Evolutionary conservation across 2,329 filamentous ascomycete genomes (phyloP).

Genomic region (Colletotrichum brevisporum): DNA sequence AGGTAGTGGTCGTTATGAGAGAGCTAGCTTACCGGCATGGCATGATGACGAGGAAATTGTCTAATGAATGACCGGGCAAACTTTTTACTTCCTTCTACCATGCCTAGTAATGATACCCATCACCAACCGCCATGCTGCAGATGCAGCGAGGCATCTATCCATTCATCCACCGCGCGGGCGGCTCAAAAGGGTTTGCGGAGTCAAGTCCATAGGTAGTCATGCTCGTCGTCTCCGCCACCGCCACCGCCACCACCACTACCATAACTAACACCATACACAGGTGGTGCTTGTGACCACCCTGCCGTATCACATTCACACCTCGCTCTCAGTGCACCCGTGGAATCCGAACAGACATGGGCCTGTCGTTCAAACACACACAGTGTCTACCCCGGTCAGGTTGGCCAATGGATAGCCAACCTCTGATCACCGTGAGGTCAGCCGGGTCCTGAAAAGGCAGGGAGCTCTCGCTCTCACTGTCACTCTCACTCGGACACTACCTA

Average conservation of each 20-base stretch:
- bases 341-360: conserved; percentile 29
- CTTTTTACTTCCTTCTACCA: no score
- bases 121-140: no score
- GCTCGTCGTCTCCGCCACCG: neutral
- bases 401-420: neutral
- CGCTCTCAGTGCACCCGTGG: conserved; percentile 24
- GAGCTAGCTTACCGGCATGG: neutral
- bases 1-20: neutral
- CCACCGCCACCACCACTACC: conserved; percentile 5
- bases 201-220: no score
- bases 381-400: conserved; percentile 21
- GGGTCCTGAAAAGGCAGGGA: neutral
- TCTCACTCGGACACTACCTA: conserved; percentile 1
- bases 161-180: no score
- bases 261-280: neutral
- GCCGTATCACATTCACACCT: conserved; percentile 25
- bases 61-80: conserved; percentile 14
- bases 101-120: no score
- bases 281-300: conserved; percentile 33
- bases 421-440: neutral
- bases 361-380: conserved; percentile 19
- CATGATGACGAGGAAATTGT: conserved; percentile 19
- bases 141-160: no score
- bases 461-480: neutral
- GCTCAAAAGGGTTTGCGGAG: no score